Conservation (phyloP, 176 grass and related monocot genomes). For the Zoysia japonica region DNA sequence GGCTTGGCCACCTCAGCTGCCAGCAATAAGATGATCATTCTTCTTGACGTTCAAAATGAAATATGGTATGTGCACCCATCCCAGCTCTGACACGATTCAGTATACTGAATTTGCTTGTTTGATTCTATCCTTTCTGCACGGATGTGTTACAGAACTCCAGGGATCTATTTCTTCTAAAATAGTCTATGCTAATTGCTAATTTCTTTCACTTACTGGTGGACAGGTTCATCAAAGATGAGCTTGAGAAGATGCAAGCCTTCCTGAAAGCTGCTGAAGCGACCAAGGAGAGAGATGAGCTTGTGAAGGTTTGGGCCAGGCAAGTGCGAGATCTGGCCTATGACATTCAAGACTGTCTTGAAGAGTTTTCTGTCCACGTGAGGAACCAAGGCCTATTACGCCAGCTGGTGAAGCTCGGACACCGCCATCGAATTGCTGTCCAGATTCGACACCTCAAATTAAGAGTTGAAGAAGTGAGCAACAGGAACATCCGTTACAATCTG, state of each 20-base stretch:
- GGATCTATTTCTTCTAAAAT: no score
- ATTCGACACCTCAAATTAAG: neutral
- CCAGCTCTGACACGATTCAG: neutral
- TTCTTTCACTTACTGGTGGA: neutral
- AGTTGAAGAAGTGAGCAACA: neutral
- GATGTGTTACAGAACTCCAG: neutral
- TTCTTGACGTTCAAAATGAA: conserved; percentile 24
- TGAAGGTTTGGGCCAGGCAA: conserved; percentile 33
- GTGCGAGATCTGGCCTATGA: conserved; percentile 23
- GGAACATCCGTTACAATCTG: neutral
- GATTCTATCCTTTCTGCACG: neutral
- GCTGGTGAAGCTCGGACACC: neutral
- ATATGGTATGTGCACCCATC: neutral
- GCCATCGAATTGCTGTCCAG: conserved; percentile 8
- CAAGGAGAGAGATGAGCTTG: conserved; percentile 26
- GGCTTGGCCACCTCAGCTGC: neutral
- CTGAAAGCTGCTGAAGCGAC: conserved; percentile 23
- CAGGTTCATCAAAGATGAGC: conserved; percentile 50
- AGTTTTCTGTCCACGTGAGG: neutral
- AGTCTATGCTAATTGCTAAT: neutral
- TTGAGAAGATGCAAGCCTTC: conserved; percentile 48
- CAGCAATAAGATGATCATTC: conserved; percentile 5
- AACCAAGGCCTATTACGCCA: neutral
- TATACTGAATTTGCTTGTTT: no score
- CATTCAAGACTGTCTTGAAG: conserved; percentile 6